Evolutionary conservation across 2,329 filamentous ascomycete species (phyloP), one percentile per base, ranked within the genome.

Genomic region (Ophiostoma novo-ulmi): DNA sequence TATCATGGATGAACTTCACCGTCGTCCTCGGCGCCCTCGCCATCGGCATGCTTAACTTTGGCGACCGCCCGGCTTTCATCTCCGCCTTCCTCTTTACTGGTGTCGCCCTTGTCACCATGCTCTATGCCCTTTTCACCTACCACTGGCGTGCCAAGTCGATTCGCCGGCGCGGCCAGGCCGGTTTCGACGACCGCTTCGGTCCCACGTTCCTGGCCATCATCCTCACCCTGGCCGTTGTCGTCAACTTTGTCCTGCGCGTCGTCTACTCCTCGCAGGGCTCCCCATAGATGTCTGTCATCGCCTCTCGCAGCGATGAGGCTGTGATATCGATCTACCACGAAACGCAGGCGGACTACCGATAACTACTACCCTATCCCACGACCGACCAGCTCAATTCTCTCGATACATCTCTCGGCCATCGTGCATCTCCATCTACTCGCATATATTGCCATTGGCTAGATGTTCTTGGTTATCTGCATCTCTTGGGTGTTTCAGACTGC

Each of bases 1-100:
- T 99, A 78, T 97, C 93, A 81, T 99, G 95, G 95, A 92, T 99
- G 78, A 99, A 99, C 87, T 98, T 98, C 85, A 97, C 94, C 80
- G 94, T 99, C 78, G 94, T 99, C 81, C 91, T 99, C 73, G 95
- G 95, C 78, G 95, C 95, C 74, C 89, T 99, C 68, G 94, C 95
- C 75, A 92, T 99, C 76, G 95, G 95, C 76, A 93, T 99, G 79
- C 89, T 99, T 77, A 99, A 99, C 85, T 99, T 99, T 77, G 95
- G 95, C 79, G 95, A 99, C 81, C 89, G 89, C 74, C 89, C 97
- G 70, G 94, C 94, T 76, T 95, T 95, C 79, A 97, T 98, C 81
- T 94, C 91, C 73, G 93, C 95, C 70, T 94, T 92, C 69, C 85
- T 97, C 69, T 99, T 99, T 83, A 98, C 95, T 0, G 84, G 93